Percentiles rank a stretch among this genome's conserved stretches.
Evolutionary conservation across 441 rosid genomes (phyloP).

Genomic region (Gossypium aridum): DNA sequence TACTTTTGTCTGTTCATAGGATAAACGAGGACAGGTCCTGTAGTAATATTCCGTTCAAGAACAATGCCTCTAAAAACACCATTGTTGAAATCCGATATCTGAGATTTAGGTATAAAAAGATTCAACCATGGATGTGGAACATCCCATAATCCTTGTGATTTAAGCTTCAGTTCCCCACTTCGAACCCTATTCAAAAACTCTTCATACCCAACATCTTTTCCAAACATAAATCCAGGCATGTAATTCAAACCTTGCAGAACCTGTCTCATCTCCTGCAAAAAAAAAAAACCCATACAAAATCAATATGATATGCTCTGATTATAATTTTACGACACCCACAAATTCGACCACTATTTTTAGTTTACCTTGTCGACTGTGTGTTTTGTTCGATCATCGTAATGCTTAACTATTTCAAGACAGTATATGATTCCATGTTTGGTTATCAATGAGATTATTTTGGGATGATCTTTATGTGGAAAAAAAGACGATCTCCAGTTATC

Average conservation of each 20-base stretch:
- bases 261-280: slow-evolving; percentile 37
- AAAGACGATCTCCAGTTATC: slow-evolving; percentile 75
- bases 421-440: slow-evolving; percentile 55
- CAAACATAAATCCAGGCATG: slow-evolving; percentile 36
- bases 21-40: slow-evolving; percentile 64
- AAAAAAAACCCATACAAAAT: neutral
- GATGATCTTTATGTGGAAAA: slow-evolving; percentile 50
- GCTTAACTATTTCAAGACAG: slow-evolving; percentile 74
- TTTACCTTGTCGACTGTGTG: slow-evolving; percentile 40
- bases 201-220: slow-evolving; percentile 54
- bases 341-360: neutral
- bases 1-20: slow-evolving; percentile 83
- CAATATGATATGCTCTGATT: neutral
- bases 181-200: slow-evolving; percentile 79
- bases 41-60: slow-evolving; percentile 55
- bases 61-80: slow-evolving; percentile 61
- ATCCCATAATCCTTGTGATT: slow-evolving; percentile 68
- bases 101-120: slow-evolving; percentile 69
- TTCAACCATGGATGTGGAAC: slow-evolving; percentile 99
- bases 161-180: slow-evolving; percentile 57
- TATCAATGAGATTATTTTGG: slow-evolving; percentile 48
- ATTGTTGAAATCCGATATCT: slow-evolving; percentile 46
- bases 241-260: slow-evolving; percentile 34
- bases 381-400: slow-evolving; percentile 48
- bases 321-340: neutral